A percentile compares a stretch with the other conserved stretches of the same genome.
phyloP scores from a whole-genome alignment of 2,329 filamentous ascomycete genomes.

The Eurotiales sp. region DNA sequence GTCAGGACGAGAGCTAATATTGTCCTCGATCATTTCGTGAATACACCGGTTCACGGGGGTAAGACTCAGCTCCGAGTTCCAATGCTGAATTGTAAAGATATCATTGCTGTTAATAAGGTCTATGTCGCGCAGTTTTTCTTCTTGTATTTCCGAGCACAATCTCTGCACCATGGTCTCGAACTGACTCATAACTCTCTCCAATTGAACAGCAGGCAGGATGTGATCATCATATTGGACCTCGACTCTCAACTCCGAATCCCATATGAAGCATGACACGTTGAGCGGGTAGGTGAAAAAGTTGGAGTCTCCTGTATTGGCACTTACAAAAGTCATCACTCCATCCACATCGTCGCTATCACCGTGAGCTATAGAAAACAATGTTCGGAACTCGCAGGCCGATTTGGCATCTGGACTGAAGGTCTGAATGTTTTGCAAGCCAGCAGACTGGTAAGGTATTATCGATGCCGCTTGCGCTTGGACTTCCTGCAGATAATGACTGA shows the following conservation, averaged over 20 bases:
- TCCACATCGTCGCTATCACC: slow-evolving; percentile 13
- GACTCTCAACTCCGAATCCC: slow-evolving; percentile 7
- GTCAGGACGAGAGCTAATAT: slow-evolving; percentile 16
- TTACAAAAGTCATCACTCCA: slow-evolving; percentile 31
- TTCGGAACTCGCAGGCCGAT: slow-evolving; percentile 12
- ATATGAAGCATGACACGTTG: slow-evolving; percentile 13
- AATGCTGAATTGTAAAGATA: slow-evolving; percentile 1
- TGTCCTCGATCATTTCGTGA: slow-evolving; percentile 10
- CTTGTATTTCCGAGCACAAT: not conserved
- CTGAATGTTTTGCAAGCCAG: slow-evolving; percentile 37
- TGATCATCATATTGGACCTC: slow-evolving; percentile 10
- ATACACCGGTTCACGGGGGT: slow-evolving; percentile 10
- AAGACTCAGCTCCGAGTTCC: slow-evolving; percentile 15
- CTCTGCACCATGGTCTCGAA: slow-evolving; percentile 12
- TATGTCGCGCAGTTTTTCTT: not conserved
- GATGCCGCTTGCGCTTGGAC: slow-evolving; percentile 54
- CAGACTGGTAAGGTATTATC: slow-evolving; percentile 56
- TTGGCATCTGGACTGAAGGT: slow-evolving; percentile 10
- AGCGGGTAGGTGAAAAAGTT: slow-evolving; percentile 15
- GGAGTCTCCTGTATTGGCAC: slow-evolving; percentile 12
- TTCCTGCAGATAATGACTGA: slow-evolving; percentile 48
- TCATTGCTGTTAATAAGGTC: slow-evolving; percentile 2
- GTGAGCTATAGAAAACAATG: slow-evolving; percentile 12
- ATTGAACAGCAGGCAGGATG: slow-evolving; percentile 3
- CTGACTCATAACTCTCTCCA: slow-evolving; percentile 9